A percentile compares a stretch with the other conserved stretches of the same genome.
Conservation (phyloP, 2,329 filamentous ascomycete genomes). For the Ustulina deusta region DNA sequence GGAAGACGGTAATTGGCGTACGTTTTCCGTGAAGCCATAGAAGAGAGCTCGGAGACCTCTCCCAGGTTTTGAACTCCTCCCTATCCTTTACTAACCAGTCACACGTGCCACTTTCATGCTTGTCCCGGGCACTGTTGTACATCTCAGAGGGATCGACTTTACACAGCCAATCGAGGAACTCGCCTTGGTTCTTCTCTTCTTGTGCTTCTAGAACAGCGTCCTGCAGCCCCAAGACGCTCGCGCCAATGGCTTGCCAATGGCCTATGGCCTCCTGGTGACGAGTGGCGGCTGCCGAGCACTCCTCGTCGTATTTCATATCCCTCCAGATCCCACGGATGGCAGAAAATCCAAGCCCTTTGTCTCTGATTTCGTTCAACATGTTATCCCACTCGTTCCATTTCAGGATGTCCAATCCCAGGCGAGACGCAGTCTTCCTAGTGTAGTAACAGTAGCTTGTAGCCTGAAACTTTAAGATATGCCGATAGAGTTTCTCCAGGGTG, state of each 20-base stretch:
- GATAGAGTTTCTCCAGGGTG: constrained; percentile 13
- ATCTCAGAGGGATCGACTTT: constrained; percentile 10
- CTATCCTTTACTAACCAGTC: constrained; percentile 12
- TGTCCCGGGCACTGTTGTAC: constrained; percentile 4
- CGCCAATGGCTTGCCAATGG: constrained; percentile 1
- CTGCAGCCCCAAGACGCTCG: constrained; percentile 4
- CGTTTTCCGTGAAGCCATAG: constrained; percentile 27
- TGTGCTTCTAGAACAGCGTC: constrained; percentile 1
- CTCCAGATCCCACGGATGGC: neutral
- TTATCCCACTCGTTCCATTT: constrained; percentile 26
- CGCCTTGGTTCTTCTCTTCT: neutral
- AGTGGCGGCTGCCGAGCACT: neutral
- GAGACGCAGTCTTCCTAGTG: neutral
- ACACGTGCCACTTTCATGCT: constrained; percentile 15
- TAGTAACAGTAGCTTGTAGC: constrained; percentile 23
- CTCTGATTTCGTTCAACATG: neutral
- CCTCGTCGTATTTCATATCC: constrained; percentile 5
- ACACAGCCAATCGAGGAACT: constrained; percentile 15
- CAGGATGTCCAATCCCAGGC: neutral
- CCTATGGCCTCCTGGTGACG: constrained; percentile 12
- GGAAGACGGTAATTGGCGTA: neutral
- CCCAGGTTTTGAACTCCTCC: constrained; percentile 13
- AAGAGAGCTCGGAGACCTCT: constrained; percentile 4
- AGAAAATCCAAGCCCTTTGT: constrained; percentile 4
- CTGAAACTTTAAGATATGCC: constrained; percentile 17